Percentiles rank a stretch among this genome's conserved stretches.
phyloP scores from a whole-genome alignment of 2,329 filamentous ascomycete species.

The Exutisphaerella laricina region DNA sequence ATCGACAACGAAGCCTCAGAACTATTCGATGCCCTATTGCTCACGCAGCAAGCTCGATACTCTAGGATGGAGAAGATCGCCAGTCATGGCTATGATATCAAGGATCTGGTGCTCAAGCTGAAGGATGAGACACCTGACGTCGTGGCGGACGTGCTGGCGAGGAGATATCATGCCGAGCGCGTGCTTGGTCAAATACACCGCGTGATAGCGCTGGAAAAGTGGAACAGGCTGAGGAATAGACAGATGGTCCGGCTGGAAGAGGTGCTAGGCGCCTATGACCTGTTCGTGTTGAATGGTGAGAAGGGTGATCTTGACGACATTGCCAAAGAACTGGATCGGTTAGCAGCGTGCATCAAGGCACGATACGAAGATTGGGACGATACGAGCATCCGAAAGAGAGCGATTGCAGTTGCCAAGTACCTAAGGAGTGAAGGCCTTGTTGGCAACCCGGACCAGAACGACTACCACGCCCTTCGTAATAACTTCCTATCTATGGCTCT shows the following conservation, averaged over 20 bases:
- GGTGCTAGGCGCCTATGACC: slow-evolving; percentile 75
- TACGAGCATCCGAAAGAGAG: slow-evolving; percentile 60
- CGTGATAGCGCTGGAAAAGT: slow-evolving; percentile 69
- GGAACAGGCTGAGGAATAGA: slow-evolving; percentile 54
- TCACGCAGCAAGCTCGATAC: slow-evolving; percentile 64
- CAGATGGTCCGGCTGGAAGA: slow-evolving; percentile 60
- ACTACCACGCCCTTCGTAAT: slow-evolving; percentile 77
- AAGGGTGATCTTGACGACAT: slow-evolving; percentile 66
- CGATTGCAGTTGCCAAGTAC: slow-evolving; percentile 63
- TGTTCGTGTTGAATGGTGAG: slow-evolving; percentile 74
- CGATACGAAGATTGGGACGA: slow-evolving; percentile 50
- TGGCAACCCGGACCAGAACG: slow-evolving; percentile 55
- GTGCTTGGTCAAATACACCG: slow-evolving; percentile 77
- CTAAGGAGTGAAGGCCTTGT: slow-evolving; percentile 63
- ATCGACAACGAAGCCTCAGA: slow-evolving; percentile 33
- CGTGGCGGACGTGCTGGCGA: slow-evolving; percentile 68
- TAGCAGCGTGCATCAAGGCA: slow-evolving; percentile 53
- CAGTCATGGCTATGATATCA: slow-evolving; percentile 74
- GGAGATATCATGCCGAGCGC: slow-evolving; percentile 68
- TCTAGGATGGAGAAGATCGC: slow-evolving; percentile 66
- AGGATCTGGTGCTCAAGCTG: slow-evolving; percentile 65
- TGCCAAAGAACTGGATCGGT: slow-evolving; percentile 56
- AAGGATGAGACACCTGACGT: slow-evolving; percentile 57
- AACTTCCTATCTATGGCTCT: slow-evolving; percentile 82
- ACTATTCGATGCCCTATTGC: slow-evolving; percentile 61